Base-by-base conservation (phyloP, 1,284 basidiomycete genomes). In the Pascua guehoae region DNA sequence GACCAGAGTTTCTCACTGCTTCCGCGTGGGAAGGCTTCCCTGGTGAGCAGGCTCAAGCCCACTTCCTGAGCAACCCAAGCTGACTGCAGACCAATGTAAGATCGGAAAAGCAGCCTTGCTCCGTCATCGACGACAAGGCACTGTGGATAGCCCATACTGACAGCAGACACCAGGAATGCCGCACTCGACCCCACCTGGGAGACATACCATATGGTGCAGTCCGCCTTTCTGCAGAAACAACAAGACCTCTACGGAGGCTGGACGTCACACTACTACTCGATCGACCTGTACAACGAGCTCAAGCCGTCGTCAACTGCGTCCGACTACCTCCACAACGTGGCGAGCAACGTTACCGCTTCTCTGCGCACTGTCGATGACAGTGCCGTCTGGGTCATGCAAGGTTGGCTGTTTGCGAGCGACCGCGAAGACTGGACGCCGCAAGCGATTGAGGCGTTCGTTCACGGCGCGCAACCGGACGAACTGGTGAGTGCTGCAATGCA, bases 201-300 rank as follows among this genome's bases (percentile, higher is more conserved):
- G 24, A 70, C 80, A 24, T 81, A 78, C 58, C 36, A 64, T 2
- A 69, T 66, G 16, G 63, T 81, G 24, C 80, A 81, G 63, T 71
- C 67, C 40, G 73, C 73, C 10, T 79, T 81, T 68, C 75, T 81
- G 49, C 49, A 69, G 37, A 81, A 80, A 61, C 80, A 80, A 63
- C 55, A 64, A 12, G 69, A 68, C 12, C 75, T 75, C 0, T 80
- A 79, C 55, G 24, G 24, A 3, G 80, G 80, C 18, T 60, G 51
- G 51, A 65, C 79, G 37, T 74, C 78, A 11, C 78, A 80, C 57
- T 71, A 79, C 57, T 81, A 81, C 61, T 78, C 79, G 18, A 73
- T 81, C 38, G 80, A 81, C 60, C 78, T 80, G 57, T 81, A 80
- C 68, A 81, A 79, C 66, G 80, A 81, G 66, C 79, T 78, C 58